Conservation (phyloP, 73 alveolate genomes). For the Diophrys sp. region DNA sequence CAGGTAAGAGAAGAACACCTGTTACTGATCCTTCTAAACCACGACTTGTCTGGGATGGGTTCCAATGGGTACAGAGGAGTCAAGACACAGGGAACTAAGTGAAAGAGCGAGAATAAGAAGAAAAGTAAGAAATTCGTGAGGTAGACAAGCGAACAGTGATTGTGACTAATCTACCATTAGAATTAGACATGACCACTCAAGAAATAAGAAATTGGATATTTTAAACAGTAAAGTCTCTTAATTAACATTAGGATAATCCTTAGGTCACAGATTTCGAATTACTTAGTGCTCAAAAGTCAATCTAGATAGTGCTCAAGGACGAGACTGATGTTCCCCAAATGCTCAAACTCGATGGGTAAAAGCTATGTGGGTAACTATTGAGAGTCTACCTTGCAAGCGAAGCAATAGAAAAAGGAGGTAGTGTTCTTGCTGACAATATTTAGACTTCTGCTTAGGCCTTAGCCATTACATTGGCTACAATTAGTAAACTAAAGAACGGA, state of each 20-base stretch:
- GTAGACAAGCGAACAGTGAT: constrained; percentile 28
- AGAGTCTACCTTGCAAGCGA: constrained; percentile 37
- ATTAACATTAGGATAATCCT: not conserved
- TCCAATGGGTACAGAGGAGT: constrained; percentile 62
- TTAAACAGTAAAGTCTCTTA: constrained; percentile 2
- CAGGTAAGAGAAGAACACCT: constrained; percentile 4
- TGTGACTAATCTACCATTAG: constrained; percentile 14
- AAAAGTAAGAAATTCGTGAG: constrained; percentile 41
- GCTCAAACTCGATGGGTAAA: constrained; percentile 34
- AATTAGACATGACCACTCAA: not conserved
- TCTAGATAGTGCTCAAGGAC: constrained; percentile 35
- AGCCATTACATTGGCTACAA: constrained; percentile 54
- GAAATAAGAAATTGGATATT: not conserved
- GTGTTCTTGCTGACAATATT: constrained; percentile 2
- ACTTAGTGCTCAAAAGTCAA: constrained; percentile 42
- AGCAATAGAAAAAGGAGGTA: constrained; percentile 1
- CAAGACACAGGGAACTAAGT: constrained; percentile 13
- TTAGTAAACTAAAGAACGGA: constrained; percentile 33
- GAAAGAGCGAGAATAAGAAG: constrained; percentile 24
- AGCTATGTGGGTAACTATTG: constrained; percentile 43
- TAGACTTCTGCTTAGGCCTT: constrained; percentile 41
- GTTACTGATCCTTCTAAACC: constrained; percentile 4
- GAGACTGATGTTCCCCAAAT: constrained; percentile 25
- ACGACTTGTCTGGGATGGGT: constrained; percentile 64
- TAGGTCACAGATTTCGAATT: constrained; percentile 34